Evolutionary conservation across 441 rosid genomes (phyloP).

Genomic region (Jatropha multifida): DNA sequence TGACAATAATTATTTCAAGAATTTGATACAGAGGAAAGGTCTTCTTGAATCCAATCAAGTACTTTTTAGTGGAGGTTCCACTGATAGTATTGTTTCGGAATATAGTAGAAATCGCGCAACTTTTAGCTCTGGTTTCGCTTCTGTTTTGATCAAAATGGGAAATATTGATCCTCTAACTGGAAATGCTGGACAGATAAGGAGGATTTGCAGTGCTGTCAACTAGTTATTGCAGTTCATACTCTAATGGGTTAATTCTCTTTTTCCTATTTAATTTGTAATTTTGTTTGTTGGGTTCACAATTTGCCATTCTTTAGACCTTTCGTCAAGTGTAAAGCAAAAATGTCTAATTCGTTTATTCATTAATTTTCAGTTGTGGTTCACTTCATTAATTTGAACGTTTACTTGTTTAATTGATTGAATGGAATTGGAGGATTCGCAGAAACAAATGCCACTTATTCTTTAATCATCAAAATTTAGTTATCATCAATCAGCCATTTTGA

Average conservation of each 20-base stretch:
- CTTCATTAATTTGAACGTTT: neutral
- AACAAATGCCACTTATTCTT: too few relatives aligned
- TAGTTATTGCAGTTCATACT: neutral
- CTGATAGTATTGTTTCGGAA: constrained; percentile 40
- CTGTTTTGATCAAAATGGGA: constrained; percentile 66
- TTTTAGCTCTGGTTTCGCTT: constrained; percentile 45
- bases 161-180: constrained; percentile 44
- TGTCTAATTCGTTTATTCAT: neutral
- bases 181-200: constrained; percentile 42
- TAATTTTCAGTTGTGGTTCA: neutral
- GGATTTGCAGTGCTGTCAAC: constrained; percentile 37
- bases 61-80: constrained; percentile 46
- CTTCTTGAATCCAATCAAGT: constrained; percentile 48
- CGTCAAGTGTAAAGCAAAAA: neutral
- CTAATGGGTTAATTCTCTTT: too few relatives aligned
- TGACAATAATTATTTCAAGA: constrained; percentile 59
- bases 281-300: neutral
- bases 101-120: constrained; percentile 41
- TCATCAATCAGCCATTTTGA: too few relatives aligned
- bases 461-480: too few relatives aligned
- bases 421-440: too few relatives aligned
- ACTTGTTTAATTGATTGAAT: too few relatives aligned
- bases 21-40: constrained; percentile 51
- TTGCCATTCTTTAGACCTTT: neutral
- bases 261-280: neutral